Conservation (phyloP, 495 filamentous ascomycete genomes). For the Cudoniella acicularis region DNA sequence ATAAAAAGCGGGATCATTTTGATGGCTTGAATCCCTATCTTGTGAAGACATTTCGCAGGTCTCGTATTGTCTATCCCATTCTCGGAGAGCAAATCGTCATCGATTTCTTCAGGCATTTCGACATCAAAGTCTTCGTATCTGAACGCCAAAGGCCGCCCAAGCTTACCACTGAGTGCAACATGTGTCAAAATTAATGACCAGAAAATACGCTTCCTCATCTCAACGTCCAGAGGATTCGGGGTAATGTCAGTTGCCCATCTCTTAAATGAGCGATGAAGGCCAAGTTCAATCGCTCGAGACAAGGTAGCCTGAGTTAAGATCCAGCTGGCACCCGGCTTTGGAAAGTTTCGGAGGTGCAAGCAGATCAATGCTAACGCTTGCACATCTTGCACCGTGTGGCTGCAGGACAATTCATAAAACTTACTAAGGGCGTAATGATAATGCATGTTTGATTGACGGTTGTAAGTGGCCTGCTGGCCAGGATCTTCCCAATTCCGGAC, state of each 20-base stretch:
- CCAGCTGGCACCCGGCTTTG: conserved; percentile 72
- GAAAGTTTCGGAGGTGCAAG: conserved; percentile 66
- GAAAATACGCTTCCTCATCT: conserved; percentile 73
- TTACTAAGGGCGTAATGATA: conserved; percentile 70
- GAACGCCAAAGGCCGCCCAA: conserved; percentile 73
- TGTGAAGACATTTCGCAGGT: conserved; percentile 57
- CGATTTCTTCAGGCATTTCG: conserved; percentile 64
- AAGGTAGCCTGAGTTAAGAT: conserved; percentile 58
- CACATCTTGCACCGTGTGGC: conserved; percentile 57
- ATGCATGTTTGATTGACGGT: conserved; percentile 63
- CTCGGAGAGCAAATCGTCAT: conserved; percentile 61
- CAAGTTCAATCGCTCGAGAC: conserved; percentile 63
- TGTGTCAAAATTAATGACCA: conserved; percentile 63
- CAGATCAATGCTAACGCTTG: conserved; percentile 70
- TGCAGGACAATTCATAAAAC: conserved; percentile 57
- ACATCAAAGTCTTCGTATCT: conserved; percentile 68
- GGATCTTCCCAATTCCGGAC: conserved; percentile 54
- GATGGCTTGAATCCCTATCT: conserved; percentile 58
- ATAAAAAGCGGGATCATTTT: conserved; percentile 58
- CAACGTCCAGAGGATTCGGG: conserved; percentile 58
- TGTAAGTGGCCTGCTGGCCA: conserved; percentile 48
- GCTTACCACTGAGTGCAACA: conserved; percentile 63
- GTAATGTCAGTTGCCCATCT: conserved; percentile 50
- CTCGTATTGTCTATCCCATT: conserved; percentile 43
- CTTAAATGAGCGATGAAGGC: conserved; percentile 66